These are phyloP conservation scores for Porpolomopsis calyptriformis DNA, from an alignment of 768 basidiomycete genomes.

Conservation along the genomic window DNA sequence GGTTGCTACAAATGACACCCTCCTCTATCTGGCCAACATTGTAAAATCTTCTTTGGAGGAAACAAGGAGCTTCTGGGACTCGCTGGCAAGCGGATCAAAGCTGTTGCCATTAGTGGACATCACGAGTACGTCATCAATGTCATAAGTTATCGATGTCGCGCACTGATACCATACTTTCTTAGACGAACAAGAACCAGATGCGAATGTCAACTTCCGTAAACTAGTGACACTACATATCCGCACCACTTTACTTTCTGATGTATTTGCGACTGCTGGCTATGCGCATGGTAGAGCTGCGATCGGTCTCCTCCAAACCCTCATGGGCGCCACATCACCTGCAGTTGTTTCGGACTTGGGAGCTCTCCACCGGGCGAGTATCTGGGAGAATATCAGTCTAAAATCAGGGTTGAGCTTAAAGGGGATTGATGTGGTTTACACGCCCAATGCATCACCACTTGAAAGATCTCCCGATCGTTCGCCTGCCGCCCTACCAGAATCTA, in stretches of 20 bases:
- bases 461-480: slow-evolving; percentile 36
- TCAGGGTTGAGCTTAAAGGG: slow-evolving; percentile 43
- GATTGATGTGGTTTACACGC: slow-evolving; percentile 37
- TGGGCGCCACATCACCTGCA: slow-evolving; percentile 49
- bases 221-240: slow-evolving; percentile 71
- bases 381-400: slow-evolving; percentile 80
- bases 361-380: slow-evolving; percentile 72
- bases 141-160: neutral
- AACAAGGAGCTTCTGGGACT: slow-evolving; percentile 64
- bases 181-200: slow-evolving; percentile 38
- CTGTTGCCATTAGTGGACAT: slow-evolving; percentile 55
- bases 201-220: slow-evolving; percentile 58
- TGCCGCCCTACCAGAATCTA: slow-evolving; percentile 30
- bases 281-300: slow-evolving; percentile 71
- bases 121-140: slow-evolving; percentile 24
- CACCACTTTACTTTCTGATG: slow-evolving; percentile 74
- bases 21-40: slow-evolving; percentile 56
- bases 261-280: slow-evolving; percentile 76
- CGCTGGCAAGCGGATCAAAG: slow-evolving; percentile 43
- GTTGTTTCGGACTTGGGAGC: slow-evolving; percentile 65
- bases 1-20: slow-evolving; percentile 66
- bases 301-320: slow-evolving; percentile 63
- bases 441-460: slow-evolving; percentile 35
- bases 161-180: neutral
- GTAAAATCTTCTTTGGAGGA: slow-evolving; percentile 60